Conservation (phyloP, 1,139 yeast genomes). For the Candida albicans region DNA sequence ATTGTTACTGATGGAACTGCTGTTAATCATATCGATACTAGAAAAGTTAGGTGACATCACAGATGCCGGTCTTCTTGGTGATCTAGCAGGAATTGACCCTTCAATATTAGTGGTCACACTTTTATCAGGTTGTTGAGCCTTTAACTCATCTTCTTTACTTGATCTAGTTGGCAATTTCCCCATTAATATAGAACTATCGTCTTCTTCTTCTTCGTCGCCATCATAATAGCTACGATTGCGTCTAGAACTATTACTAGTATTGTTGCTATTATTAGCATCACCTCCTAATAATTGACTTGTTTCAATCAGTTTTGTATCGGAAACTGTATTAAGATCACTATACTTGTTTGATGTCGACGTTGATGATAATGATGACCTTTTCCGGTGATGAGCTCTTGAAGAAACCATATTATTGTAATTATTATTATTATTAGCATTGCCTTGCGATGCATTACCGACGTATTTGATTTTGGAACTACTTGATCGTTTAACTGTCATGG, state of each 20-base stretch:
- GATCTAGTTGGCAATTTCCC: slow-evolving; percentile 20
- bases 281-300: neutral
- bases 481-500: slow-evolving; percentile 20
- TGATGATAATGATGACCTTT: slow-evolving; percentile 1
- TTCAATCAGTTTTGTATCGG: slow-evolving; percentile 2
- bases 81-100: slow-evolving; percentile 43
- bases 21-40: neutral
- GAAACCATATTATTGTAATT: too few species aligned
- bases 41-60: slow-evolving; percentile 20
- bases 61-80: slow-evolving; percentile 41
- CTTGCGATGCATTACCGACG: neutral
- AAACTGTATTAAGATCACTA: neutral
- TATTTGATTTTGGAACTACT: slow-evolving; percentile 12
- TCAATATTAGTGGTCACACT: slow-evolving; percentile 40
- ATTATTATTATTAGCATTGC: too few species aligned
- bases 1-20: neutral
- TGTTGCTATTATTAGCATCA: neutral
- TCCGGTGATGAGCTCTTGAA: neutral
- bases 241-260: neutral
- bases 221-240: slow-evolving; percentile 1
- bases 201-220: slow-evolving; percentile 9
- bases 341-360: neutral
- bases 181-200: slow-evolving; percentile 14
- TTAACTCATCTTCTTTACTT: slow-evolving; percentile 7
- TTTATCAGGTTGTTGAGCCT: slow-evolving; percentile 25